phyloP scores from a whole-genome alignment of 495 filamentous ascomycete genomes.

The Chaetomium fimeti region DNA sequence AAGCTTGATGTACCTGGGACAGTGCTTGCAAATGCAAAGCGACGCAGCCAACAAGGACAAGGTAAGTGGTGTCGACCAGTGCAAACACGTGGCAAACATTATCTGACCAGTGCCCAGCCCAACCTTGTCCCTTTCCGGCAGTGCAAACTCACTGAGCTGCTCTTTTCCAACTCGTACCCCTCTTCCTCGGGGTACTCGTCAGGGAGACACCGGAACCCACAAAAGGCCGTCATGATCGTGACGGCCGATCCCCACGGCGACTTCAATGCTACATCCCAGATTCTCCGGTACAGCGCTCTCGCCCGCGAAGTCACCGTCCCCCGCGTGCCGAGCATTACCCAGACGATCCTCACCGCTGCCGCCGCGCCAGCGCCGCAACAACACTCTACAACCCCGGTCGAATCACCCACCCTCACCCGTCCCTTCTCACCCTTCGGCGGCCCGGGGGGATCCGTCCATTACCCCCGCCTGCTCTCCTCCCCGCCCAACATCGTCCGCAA shows the following conservation, averaged over 20 bases:
- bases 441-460: conserved; percentile 34
- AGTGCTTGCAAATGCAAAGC: conserved; percentile 94
- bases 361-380: conserved; percentile 29
- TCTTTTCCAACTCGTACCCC: conserved; percentile 94
- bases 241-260: conserved; percentile 92
- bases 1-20: conserved; percentile 94
- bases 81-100: not conserved
- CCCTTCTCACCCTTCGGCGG: conserved; percentile 43
- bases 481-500: conserved; percentile 30
- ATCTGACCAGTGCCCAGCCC: conserved; percentile 44
- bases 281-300: conserved; percentile 89
- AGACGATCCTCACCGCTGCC: conserved; percentile 38
- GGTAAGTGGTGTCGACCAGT: conserved; percentile 48
- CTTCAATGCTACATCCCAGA: conserved; percentile 95
- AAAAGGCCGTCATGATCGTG: conserved; percentile 93
- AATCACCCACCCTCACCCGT: conserved; percentile 36
- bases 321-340: conserved; percentile 71
- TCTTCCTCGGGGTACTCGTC: conserved; percentile 54
- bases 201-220: conserved; percentile 53
- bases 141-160: conserved; percentile 92
- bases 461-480: conserved; percentile 25
- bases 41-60: conserved; percentile 70
- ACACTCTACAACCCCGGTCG: conserved; percentile 32
- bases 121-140: conserved; percentile 88
- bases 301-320: conserved; percentile 93